Conservation (phyloP, 352 stramenopile species). For the Hyphochytrium catenoides region DNA sequence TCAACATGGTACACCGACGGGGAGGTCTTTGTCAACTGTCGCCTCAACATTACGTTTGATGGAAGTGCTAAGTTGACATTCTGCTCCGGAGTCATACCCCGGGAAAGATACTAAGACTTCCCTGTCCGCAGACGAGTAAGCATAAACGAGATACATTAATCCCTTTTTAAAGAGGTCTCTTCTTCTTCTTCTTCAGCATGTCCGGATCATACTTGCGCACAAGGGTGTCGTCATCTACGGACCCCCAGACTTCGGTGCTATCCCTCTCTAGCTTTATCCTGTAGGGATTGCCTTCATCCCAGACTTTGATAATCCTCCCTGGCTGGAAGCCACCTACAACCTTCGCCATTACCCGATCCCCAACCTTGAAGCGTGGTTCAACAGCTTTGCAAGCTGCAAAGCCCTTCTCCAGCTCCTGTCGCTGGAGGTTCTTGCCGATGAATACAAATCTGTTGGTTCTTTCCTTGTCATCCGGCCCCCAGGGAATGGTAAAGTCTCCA, state of each 20-base stretch:
- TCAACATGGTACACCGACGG: no score
- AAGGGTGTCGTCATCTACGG: constrained; percentile 16
- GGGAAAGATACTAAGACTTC: no score
- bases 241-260: constrained; percentile 17
- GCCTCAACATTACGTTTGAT: no score
- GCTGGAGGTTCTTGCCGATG: constrained; percentile 70
- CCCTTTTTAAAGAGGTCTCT: no score
- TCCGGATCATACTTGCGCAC: constrained; percentile 5
- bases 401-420: constrained; percentile 18
- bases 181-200: not conserved
- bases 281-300: constrained; percentile 24
- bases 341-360: constrained; percentile 18
- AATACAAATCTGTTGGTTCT: constrained; percentile 80
- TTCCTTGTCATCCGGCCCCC: constrained; percentile 33
- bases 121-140: no score
- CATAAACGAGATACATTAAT: no score
- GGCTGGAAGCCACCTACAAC: constrained; percentile 16
- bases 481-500: constrained; percentile 55
- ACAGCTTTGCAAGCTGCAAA: constrained; percentile 19
- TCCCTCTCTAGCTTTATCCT: constrained; percentile 16
- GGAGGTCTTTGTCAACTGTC: no score
- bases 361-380: constrained; percentile 17
- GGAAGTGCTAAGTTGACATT: no score
- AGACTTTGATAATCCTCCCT: constrained; percentile 17
- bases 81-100: no score